A percentile compares a stretch with the other conserved stretches of the same genome.
phyloP scores from a whole-genome alignment of 352 stramenopile genomes.

The Globisporangium okanoganense region DNA sequence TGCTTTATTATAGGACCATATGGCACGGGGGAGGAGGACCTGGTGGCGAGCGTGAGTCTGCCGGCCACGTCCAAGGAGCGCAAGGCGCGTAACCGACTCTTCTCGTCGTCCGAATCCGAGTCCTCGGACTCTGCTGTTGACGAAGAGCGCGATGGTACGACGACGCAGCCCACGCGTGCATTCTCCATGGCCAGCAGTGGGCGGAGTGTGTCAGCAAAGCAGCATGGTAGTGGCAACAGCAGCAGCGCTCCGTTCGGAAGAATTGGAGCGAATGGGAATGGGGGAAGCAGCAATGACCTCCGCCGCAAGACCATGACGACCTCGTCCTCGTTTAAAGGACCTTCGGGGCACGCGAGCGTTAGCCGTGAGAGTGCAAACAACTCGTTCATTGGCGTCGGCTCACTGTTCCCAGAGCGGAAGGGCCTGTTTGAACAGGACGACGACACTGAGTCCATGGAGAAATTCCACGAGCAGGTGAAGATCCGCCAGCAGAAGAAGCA shows the following conservation, averaged over 20 bases:
- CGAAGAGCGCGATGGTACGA: slow-evolving; percentile 2
- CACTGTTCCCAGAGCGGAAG: slow-evolving; percentile 32
- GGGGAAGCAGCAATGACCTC: background rate
- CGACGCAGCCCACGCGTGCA: background rate
- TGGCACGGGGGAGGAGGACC: slow-evolving; percentile 2
- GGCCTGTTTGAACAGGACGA: slow-evolving; percentile 79
- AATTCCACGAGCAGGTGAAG: slow-evolving; percentile 65
- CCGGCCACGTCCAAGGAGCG: slow-evolving; percentile 12
- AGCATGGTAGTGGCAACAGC: slow-evolving; percentile 4
- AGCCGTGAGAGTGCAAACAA: slow-evolving; percentile 7
- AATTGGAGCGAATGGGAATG: slow-evolving; percentile 7
- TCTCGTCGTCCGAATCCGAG: slow-evolving; percentile 22
- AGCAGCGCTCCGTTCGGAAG: slow-evolving; percentile 2
- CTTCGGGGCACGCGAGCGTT: background rate
- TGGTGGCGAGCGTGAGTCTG: slow-evolving; percentile 5
- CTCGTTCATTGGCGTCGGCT: slow-evolving; percentile 13
- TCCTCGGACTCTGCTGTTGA: slow-evolving; percentile 12
- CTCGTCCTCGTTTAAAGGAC: slow-evolving; percentile 13
- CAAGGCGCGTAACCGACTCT: slow-evolving; percentile 16
- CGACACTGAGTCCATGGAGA: slow-evolving; percentile 69
- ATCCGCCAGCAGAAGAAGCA: slow-evolving; percentile 67
- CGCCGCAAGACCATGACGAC: slow-evolving; percentile 14
- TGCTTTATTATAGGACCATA: background rate
- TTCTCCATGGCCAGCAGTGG: slow-evolving; percentile 6
- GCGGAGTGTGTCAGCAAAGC: slow-evolving; percentile 13